Base-by-base conservation (phyloP, 257 asterid species). In the Nicotiana attenuata region DNA sequence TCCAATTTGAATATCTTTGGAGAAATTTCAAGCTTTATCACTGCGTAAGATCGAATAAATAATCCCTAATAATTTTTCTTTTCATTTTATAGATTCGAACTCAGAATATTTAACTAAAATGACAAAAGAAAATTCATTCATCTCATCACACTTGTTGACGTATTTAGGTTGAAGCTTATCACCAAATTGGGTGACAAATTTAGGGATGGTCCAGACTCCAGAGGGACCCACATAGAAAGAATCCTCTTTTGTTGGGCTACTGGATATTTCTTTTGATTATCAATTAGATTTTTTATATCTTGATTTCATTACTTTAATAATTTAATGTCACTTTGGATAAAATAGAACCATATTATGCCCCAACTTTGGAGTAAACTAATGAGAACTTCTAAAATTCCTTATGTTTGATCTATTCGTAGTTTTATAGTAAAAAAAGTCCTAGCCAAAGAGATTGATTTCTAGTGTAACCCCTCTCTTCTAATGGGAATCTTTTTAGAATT, bases 101-200 rank as follows among this genome's bases (percentile, higher is more conserved):
- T 77, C 24, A 29, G 35, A 80, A 28, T 24, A 38, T 64, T 47
- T 45, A 2, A 31, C 0, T 31, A 31, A 31, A 31, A 31, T 31
- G 35, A 31, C 35, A 31, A 31, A 31, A 29, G 5, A 3, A 31
- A 31, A 31, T 31, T 31, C 35, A 31, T 31, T 31, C 5, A 1
- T 35, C 41, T 35, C 41, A 35, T 35, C 41, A 35, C 7, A 5
- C 29, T 28, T 28, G 2, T 28, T 3, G 29, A 28, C 28, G 3
- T 3, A 31, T 15, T 0, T n/a, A 65, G 14, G 55, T 57, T 20
- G 83, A 82, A 52, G 82, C 85, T 85, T 87, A 85, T 87, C 85
- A 75, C 59, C 67, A 77, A 19, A 22, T 13, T 56, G 47, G 68
- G 41, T 82, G 85, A 84, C 85, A 28, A 84, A 80, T 52, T 19